Evolutionary conservation across 2,329 filamentous ascomycete species (phyloP), one percentile per base, ranked within the genome.

Genomic region (Penicillium sp.): DNA sequence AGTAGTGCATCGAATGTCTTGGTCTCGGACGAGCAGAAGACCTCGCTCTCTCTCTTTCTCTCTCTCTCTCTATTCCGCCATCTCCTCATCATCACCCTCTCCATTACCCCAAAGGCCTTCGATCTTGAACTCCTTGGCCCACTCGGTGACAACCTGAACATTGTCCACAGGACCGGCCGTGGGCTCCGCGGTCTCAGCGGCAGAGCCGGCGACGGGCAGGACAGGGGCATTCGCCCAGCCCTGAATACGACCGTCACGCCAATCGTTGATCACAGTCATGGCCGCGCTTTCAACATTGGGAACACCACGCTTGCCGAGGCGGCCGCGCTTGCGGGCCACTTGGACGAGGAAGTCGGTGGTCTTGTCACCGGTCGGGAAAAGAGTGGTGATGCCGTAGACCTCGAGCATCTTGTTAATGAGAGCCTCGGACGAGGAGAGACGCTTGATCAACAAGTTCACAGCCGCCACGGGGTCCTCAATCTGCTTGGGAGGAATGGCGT

Each of bases 291-390:
- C 78, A 50, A 97, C 70, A 69, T 97, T 98, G 38, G 93, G 93
- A 12, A 97, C 79, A 53, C 93, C 93, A 18, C 91, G 90, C 58
- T 86, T 85, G 43, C 91, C 89, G 12, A 98, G 77, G 48, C 93
- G 79, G 45, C 93, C 93, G 51, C 93, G 81, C 76, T 95, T 96
- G 62, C 93, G 82, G 4, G 93, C 93, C 9, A 98, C 91, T 67
- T 98, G 91, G 46, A 97, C 83, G 33, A 98, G 73, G 73, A 97
- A 97, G 68, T 96, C 89, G 12, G 84, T 94, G 5, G 88, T 93
- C 48, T 82, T 72, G 66, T 96, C 90, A 47, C 85, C 86, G 55
- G 83, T 78, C 1, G 80, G 74, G 63, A 94, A 79, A 13, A 97
- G 78, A 1, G 91, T 81, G 6, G 89, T 86, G 34, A 97, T 80